Percentiles rank a stretch among this genome's conserved stretches.
Evolutionary conservation across 116 monocot species (phyloP).

Genomic region (Zostera marina): DNA sequence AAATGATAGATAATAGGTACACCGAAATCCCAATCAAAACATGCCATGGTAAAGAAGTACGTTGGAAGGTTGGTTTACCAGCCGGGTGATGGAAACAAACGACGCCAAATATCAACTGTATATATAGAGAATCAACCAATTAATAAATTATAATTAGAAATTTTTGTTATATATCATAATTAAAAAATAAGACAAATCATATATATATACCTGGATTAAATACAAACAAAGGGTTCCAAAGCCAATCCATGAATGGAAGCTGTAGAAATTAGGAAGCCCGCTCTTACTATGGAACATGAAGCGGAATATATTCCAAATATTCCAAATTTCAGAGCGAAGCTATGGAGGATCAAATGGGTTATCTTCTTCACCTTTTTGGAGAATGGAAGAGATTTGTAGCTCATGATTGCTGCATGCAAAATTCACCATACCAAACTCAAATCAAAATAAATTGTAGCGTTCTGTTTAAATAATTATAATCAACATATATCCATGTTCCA

Average conservation of each 20-base stretch:
- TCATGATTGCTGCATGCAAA: conserved; percentile 62
- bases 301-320: conserved; percentile 66
- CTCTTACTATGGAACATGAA: conserved; percentile 93
- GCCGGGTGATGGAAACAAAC: conserved; percentile 69
- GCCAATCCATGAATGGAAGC: conserved; percentile 96
- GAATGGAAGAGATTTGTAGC: conserved; percentile 66
- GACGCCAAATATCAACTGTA: conserved; percentile 93
- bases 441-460: too few species aligned
- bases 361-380: conserved; percentile 59
- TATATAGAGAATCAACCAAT: too few species aligned
- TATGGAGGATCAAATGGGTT: conserved; percentile 75
- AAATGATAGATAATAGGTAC: conserved; percentile 50
- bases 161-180: too few species aligned
- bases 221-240: conserved; percentile 66
- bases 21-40: conserved; percentile 61
- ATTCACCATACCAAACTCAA: too few species aligned
- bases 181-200: too few species aligned
- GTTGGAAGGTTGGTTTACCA: conserved; percentile 21
- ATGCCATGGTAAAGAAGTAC: conserved; percentile 72
- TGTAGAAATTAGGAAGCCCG: conserved; percentile 80
- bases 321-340: conserved; percentile 64
- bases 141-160: not conserved
- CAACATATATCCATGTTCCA: too few species aligned
- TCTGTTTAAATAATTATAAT: too few species aligned
- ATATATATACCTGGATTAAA: conserved; percentile 69